Conservation (phyloP, 805 yeast genomes). For the Saccharomyces paradoxus region DNA sequence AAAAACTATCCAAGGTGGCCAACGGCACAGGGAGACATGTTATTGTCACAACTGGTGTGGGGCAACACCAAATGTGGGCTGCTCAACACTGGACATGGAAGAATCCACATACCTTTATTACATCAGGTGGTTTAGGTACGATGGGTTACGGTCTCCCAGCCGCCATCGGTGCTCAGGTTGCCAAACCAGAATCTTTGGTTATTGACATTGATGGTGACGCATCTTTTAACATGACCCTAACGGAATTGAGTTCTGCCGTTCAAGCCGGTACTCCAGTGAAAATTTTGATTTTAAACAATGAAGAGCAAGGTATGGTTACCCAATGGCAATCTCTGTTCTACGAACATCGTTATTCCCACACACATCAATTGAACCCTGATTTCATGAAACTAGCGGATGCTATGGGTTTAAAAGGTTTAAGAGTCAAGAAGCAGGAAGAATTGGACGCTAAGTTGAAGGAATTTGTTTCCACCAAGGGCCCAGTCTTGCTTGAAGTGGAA, state of each 20-base stretch:
- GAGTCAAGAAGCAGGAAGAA: constrained; percentile 62
- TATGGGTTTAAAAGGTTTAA: constrained; percentile 83
- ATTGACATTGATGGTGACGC: constrained; percentile 99
- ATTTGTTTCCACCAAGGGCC: constrained; percentile 71
- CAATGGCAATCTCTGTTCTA: constrained; percentile 98
- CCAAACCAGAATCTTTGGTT: constrained; percentile 87
- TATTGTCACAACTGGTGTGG: constrained; percentile 94
- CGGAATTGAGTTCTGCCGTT: constrained; percentile 87
- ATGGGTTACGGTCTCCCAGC: constrained; percentile 98
- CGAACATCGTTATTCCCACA: constrained; percentile 95
- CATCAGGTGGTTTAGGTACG: constrained; percentile 98
- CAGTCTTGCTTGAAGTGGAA: constrained; percentile 81
- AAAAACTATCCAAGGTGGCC: constrained; percentile 68
- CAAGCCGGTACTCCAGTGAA: constrained; percentile 90
- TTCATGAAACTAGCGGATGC: constrained; percentile 89
- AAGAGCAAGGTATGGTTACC: constrained; percentile 99
- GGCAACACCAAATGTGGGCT: constrained; percentile 99
- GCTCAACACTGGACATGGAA: constrained; percentile 97
- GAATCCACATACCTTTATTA: constrained; percentile 83
- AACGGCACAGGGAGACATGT: constrained; percentile 53
- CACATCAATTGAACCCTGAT: constrained; percentile 93
- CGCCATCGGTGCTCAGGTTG: constrained; percentile 97
- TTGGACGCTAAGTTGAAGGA: constrained; percentile 49
- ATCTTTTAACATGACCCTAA: constrained; percentile 95
- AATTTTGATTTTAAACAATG: constrained; percentile 83